Base-by-base conservation (phyloP, 2,329 filamentous ascomycete genomes). In the Cryphonectria parasitica region DNA sequence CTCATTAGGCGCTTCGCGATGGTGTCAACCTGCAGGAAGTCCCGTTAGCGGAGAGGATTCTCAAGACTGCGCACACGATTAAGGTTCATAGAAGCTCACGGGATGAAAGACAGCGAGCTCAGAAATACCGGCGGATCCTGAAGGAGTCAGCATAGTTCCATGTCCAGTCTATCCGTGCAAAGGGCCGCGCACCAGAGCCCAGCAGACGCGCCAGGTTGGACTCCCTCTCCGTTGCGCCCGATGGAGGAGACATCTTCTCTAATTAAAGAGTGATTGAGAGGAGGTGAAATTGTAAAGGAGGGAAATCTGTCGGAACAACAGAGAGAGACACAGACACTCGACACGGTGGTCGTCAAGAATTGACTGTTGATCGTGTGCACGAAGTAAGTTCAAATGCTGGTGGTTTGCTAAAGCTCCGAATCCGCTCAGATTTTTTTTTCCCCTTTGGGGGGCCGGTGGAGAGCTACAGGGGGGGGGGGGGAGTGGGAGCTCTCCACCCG, bases 1-100 rank as follows among this genome's bases (percentile, higher is more conserved):
- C 94, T 98, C 96, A 99, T 99, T 83, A 99, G 89, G 76, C 96
- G 93, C 88, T 99, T 99, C 74, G 96, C 95, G 78, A 97, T 98
- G 66, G 96, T 99, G 84, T 99, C 96, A 81, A 99, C 93, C 92
- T 95, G 78, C 73, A 61, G 62, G 69, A 77, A 70, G 72, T 80
- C 4, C 2, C 74, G 75, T 75, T 72, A 71, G 64, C 36, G 73
- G 73, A 70, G 74, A 60, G 45, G 61, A 3, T 31, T 15, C 62
- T 41, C 25, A 25, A 39, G 34, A 10, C 41, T 66, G 49, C 36
- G 49, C 41, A 56, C 28, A 49, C 71, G 8, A 69, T 71, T 71
- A 69, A 67, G 69, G 69, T 72, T 80, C 86, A 76, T 15, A 8
- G 41, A 4, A 64, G 41, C 71, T 72, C 87, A 94, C 94, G 74